A percentile compares a stretch with the other conserved stretches of the same genome.
Evolutionary conservation across 2,329 filamentous ascomycete species (phyloP).

Genomic region (Aspergillus sclerotialis): DNA sequence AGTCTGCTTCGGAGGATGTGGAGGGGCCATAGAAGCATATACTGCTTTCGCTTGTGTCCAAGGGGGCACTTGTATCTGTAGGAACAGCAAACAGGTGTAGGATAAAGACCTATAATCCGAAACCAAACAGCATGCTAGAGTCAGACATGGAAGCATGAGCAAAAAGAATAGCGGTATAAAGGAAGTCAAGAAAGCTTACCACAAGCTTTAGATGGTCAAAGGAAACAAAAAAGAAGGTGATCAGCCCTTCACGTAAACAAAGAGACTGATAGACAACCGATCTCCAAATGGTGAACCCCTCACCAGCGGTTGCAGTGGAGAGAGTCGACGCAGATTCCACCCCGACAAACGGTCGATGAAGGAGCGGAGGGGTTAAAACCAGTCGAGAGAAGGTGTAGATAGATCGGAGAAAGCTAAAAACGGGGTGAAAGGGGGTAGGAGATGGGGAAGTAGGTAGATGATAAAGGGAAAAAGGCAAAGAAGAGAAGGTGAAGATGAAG

Average conservation of each 20-base stretch:
- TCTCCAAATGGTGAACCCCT: not conserved
- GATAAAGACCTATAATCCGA: not conserved
- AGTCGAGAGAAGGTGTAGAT: not conserved
- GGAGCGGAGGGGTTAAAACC: no score
- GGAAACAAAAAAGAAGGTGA: not conserved
- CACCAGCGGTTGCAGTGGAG: constrained; percentile 1
- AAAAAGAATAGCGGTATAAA: no score
- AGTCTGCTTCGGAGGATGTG: constrained; percentile 16
- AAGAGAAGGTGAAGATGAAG: constrained; percentile 19
- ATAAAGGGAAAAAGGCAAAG: constrained; percentile 2
- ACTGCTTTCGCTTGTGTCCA: constrained; percentile 1
- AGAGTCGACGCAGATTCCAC: not conserved
- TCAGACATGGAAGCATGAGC: not conserved
- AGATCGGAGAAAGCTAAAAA: constrained; percentile 9
- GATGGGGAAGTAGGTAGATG: constrained; percentile 1
- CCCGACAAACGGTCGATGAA: not conserved
- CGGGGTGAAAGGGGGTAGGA: constrained; percentile 2
- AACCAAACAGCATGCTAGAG: constrained; percentile 11
- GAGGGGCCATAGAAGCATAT: constrained; percentile 10
- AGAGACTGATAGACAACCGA: not conserved
- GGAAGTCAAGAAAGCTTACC: constrained; percentile 6
- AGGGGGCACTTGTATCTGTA: not conserved
- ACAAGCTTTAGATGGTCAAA: constrained; percentile 1
- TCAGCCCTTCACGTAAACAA: not conserved
- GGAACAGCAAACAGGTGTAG: not conserved